A percentile compares a stretch with the other conserved stretches of the same genome.
Conservation (phyloP, 2,329 filamentous ascomycete genomes). For the Geoglossum cookeanum region DNA sequence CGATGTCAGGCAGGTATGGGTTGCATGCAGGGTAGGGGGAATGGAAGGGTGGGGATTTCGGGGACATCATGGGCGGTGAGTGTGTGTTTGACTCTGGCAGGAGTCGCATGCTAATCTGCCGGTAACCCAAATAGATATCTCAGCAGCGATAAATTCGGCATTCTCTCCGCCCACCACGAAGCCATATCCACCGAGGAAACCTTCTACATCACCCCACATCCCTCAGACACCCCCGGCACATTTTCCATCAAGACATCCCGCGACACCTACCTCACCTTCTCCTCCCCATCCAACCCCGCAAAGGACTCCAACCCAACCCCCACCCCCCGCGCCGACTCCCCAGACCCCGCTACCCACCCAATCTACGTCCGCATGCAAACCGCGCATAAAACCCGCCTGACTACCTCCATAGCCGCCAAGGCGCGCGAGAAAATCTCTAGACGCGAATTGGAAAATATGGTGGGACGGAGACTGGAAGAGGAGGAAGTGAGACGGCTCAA, state of each 20-base stretch:
- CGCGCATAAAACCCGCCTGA: constrained; percentile 70
- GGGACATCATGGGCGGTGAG: constrained; percentile 65
- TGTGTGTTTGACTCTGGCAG: background rate
- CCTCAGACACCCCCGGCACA: constrained; percentile 51
- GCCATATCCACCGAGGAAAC: constrained; percentile 73
- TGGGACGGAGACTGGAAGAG: constrained; percentile 57
- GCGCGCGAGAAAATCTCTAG: constrained; percentile 69
- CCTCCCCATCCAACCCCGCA: constrained; percentile 45
- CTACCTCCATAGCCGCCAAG: constrained; percentile 65
- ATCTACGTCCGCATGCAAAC: constrained; percentile 85
- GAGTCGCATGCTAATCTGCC: too few species aligned
- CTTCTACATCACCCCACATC: constrained; percentile 43
- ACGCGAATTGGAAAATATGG: constrained; percentile 65
- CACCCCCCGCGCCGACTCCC: constrained; percentile 60
- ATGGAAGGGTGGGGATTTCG: constrained; percentile 74
- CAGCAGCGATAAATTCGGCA: constrained; percentile 65
- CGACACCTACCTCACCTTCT: constrained; percentile 40
- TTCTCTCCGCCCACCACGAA: constrained; percentile 56
- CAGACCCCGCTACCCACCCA: constrained; percentile 43
- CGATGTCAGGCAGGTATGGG: constrained; percentile 90
- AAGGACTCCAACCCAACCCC: constrained; percentile 21
- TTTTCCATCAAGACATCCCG: constrained; percentile 41
- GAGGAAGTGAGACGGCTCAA: constrained; percentile 74
- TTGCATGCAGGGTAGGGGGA: constrained; percentile 66
- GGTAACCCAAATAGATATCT: constrained; percentile 53